Conservation (phyloP, 2,329 filamentous ascomycete species). For the Talaromyces piceae region DNA sequence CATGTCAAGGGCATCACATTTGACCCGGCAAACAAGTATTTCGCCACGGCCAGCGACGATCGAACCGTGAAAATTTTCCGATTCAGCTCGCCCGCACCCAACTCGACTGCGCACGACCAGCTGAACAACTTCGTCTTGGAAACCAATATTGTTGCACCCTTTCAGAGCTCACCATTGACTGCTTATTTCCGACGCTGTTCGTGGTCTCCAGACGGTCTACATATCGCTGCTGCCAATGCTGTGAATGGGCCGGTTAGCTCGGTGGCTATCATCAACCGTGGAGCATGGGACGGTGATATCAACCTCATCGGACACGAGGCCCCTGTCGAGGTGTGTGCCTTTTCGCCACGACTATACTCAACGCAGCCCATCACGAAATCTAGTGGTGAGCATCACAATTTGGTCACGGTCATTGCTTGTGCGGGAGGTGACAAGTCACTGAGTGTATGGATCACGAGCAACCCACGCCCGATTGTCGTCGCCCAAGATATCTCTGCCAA, state of each 20-base stretch:
- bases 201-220: conserved; percentile 95
- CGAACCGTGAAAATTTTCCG: conserved; percentile 94
- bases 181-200: conserved; percentile 96
- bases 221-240: conserved; percentile 93
- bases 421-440: conserved; percentile 94
- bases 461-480: conserved; percentile 81
- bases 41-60: conserved; percentile 95
- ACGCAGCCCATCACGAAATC: conserved; percentile 51
- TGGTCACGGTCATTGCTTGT: conserved; percentile 90
- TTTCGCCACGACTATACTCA: conserved; percentile 84
- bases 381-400: conserved; percentile 37
- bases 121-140: conserved; percentile 95
- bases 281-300: conserved; percentile 91
- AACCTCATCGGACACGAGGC: conserved; percentile 96
- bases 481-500: conserved; percentile 83
- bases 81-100: conserved; percentile 83
- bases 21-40: conserved; percentile 98
- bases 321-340: conserved; percentile 93
- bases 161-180: conserved; percentile 83
- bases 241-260: conserved; percentile 97
- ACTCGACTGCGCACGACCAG: conserved; percentile 89
- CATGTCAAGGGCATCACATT: conserved; percentile 99
- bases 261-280: conserved; percentile 88
- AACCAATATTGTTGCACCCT: conserved; percentile 80
- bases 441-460: conserved; percentile 97